phyloP scores from a whole-genome alignment of 2,329 filamentous ascomycete genomes.

The Aspergillus candidus region DNA sequence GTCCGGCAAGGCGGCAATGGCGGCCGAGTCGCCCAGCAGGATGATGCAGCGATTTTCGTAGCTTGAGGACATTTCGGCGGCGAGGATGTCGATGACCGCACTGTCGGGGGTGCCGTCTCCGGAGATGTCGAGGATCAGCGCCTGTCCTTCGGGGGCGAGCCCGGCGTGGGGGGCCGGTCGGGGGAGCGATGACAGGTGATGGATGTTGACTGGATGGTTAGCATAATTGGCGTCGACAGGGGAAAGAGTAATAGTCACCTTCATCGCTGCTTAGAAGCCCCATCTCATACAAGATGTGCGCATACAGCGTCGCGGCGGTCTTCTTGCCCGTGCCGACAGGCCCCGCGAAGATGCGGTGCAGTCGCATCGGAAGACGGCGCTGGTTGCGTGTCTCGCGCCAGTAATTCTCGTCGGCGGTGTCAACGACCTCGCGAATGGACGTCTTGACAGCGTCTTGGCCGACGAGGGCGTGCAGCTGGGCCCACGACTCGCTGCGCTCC shows the following conservation, averaged over 20 bases:
- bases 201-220: neutral
- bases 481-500: conserved; percentile 13
- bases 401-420: conserved; percentile 14
- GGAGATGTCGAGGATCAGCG: neutral
- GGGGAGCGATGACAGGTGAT: too few relatives aligned
- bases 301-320: conserved; percentile 17
- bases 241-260: conserved; percentile 3
- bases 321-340: conserved; percentile 18
- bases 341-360: conserved; percentile 16
- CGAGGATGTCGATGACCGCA: conserved; percentile 4
- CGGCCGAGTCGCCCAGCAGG: conserved; percentile 7
- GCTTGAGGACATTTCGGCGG: conserved; percentile 3
- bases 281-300: conserved; percentile 14
- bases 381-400: conserved; percentile 15
- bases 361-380: conserved; percentile 10
- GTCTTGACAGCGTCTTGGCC: conserved; percentile 14
- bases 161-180: too few relatives aligned
- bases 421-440: conserved; percentile 12
- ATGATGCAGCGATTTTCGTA: conserved; percentile 11
- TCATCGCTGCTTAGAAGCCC: conserved; percentile 11
- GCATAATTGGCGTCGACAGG: neutral
- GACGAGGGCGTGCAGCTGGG: conserved; percentile 11
- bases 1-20: conserved; percentile 10
- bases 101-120: neutral
- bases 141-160: too few relatives aligned